Percentiles rank a stretch among this genome's conserved stretches.
phyloP scores from a whole-genome alignment of 1,284 basidiomycete genomes.

The Afroboletus lepidellus region DNA sequence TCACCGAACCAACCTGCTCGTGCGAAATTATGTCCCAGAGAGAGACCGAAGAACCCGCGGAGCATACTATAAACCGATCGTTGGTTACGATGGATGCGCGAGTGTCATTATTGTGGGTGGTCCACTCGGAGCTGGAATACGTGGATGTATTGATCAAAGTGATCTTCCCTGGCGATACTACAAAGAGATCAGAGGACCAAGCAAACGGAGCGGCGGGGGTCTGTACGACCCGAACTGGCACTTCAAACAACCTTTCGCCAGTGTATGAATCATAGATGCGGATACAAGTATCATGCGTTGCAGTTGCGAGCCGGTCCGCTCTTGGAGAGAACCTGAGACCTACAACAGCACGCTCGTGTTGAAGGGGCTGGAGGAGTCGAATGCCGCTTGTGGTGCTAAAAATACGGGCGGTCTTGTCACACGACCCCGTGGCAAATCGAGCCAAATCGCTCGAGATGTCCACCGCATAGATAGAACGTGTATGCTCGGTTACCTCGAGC shows the following conservation, averaged over 20 bases:
- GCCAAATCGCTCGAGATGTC: neutral
- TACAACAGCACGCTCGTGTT: slow-evolving; percentile 1
- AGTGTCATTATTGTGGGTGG: neutral
- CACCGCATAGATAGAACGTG: neutral
- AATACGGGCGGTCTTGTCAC: slow-evolving; percentile 1
- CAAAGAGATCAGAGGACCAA: slow-evolving; percentile 1
- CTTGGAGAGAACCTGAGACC: slow-evolving; percentile 1
- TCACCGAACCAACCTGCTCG: neutral
- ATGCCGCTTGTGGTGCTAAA: neutral
- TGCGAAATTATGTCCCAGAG: neutral
- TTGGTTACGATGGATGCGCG: neutral
- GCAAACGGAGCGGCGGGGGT: slow-evolving; percentile 1
- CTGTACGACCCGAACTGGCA: neutral
- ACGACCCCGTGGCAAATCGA: neutral
- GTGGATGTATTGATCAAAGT: neutral
- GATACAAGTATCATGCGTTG: neutral
- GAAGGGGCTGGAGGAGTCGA: neutral
- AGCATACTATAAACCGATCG: neutral
- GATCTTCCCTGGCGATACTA: neutral
- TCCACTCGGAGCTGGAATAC: neutral
- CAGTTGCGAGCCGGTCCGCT: neutral
- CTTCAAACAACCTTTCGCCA: neutral
- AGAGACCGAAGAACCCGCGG: neutral
- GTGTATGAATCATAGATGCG: neutral
- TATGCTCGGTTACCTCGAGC: slow-evolving; percentile 1